phyloP scores from a whole-genome alignment of 2,329 filamentous ascomycete species.

The Fusarium humuli region DNA sequence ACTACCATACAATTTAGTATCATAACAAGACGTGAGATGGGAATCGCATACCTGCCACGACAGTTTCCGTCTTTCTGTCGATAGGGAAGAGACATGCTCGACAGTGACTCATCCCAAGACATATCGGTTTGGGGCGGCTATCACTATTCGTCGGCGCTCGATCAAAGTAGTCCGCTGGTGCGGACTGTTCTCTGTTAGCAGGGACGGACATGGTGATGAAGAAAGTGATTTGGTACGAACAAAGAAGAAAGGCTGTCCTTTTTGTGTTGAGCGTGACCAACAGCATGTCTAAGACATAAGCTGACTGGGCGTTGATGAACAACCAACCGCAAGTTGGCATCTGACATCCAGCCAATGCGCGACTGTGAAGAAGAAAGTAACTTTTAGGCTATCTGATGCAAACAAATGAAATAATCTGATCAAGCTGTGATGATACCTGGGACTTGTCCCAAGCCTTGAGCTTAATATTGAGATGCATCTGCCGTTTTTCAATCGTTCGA shows the following conservation, averaged over 20 bases:
- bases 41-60: background rate
- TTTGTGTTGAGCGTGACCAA: background rate
- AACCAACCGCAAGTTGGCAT: background rate
- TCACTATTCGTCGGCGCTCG: background rate
- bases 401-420: background rate
- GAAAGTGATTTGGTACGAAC: background rate
- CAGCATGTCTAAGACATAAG: slow-evolving; percentile 9
- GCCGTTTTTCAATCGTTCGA: too few relatives aligned
- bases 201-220: background rate
- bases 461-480: too few relatives aligned
- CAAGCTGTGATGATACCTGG: background rate
- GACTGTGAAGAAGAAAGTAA: background rate
- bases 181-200: background rate
- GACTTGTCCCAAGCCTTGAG: background rate
- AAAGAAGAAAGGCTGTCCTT: background rate
- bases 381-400: background rate
- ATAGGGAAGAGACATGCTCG: slow-evolving; percentile 12
- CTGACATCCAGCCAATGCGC: background rate
- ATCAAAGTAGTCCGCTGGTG: background rate
- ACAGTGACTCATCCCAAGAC: slow-evolving; percentile 1
- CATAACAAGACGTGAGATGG: accelerated
- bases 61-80: accelerated
- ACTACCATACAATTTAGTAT: background rate
- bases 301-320: background rate
- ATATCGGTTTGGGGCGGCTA: slow-evolving; percentile 22